Evolutionary conservation across 2,329 filamentous ascomycete genomes (phyloP).

Genomic region (Claviceps africana): DNA sequence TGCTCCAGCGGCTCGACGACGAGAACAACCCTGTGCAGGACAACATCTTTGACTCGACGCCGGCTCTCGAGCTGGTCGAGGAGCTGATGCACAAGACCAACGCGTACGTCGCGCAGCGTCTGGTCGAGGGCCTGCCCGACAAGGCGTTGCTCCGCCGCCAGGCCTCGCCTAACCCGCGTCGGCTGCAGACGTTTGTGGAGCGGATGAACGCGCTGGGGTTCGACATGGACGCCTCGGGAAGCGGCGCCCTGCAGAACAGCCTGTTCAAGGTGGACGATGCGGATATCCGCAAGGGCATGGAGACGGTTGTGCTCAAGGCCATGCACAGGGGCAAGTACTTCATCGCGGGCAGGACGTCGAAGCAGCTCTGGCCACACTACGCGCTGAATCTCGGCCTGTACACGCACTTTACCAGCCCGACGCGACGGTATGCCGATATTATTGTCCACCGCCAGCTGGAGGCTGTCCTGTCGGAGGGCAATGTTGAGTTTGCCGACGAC

Average conservation of each 20-base stretch:
- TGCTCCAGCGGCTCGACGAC: slow-evolving; percentile 89
- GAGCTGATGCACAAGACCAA: slow-evolving; percentile 93
- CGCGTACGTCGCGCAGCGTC: slow-evolving; percentile 71
- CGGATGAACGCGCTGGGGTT: slow-evolving; percentile 87
- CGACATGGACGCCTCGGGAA: slow-evolving; percentile 78
- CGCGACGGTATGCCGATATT: slow-evolving; percentile 86
- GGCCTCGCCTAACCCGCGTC: slow-evolving; percentile 68
- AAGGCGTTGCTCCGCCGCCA: slow-evolving; percentile 88
- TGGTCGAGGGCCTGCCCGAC: slow-evolving; percentile 67
- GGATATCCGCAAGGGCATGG: slow-evolving; percentile 92
- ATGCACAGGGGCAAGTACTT: slow-evolving; percentile 97
- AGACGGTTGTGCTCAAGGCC: slow-evolving; percentile 84
- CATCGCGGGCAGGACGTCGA: slow-evolving; percentile 63
- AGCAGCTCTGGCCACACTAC: slow-evolving; percentile 76
- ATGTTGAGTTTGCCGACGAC: slow-evolving; percentile 78
- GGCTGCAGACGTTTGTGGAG: slow-evolving; percentile 80
- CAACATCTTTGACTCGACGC: slow-evolving; percentile 87
- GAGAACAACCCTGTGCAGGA: slow-evolving; percentile 95
- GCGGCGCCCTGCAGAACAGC: slow-evolving; percentile 83
- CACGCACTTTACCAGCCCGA: slow-evolving; percentile 94
- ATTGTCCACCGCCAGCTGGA: slow-evolving; percentile 93
- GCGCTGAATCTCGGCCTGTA: slow-evolving; percentile 85
- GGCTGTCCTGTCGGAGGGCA: slow-evolving; percentile 65
- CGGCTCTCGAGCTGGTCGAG: slow-evolving; percentile 84
- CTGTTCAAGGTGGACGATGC: slow-evolving; percentile 83